phyloP scores from a whole-genome alignment of 352 stramenopile genomes.

The Phytophthora cactorum region DNA sequence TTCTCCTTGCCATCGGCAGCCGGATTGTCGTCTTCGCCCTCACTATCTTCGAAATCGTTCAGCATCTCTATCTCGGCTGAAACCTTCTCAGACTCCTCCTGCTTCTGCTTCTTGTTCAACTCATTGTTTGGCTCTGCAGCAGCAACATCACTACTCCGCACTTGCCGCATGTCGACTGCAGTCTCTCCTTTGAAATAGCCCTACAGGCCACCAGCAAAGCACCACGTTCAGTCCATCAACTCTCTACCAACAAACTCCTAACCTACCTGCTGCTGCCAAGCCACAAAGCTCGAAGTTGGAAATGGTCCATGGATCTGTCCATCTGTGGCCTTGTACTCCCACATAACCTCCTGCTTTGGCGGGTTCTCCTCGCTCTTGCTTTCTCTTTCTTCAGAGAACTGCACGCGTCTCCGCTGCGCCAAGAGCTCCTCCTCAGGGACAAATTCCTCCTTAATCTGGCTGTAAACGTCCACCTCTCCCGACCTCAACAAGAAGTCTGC shows the following conservation, averaged over 20 bases:
- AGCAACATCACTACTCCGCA: constrained; percentile 11
- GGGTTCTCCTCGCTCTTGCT: constrained; percentile 54
- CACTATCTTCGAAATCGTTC: constrained; percentile 88
- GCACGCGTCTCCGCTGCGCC: constrained; percentile 46
- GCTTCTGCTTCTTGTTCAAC: constrained; percentile 31
- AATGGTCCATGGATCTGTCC: constrained; percentile 81
- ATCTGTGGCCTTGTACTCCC: constrained; percentile 81
- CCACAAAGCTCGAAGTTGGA: constrained; percentile 73
- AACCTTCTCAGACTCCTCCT: constrained; percentile 40
- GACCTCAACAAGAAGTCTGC: constrained; percentile 81
- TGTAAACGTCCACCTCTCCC: constrained; percentile 84
- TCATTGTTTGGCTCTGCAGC: constrained; percentile 10
- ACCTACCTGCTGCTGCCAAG: constrained; percentile 77
- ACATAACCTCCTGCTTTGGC: constrained; percentile 56
- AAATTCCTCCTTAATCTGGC: constrained; percentile 85
- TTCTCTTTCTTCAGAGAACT: constrained; percentile 44
- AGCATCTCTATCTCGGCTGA: constrained; percentile 82
- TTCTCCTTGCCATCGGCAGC: constrained; percentile 20
- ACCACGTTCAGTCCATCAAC: neutral
- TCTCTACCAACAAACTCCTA: constrained; percentile 3
- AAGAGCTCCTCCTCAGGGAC: constrained; percentile 65
- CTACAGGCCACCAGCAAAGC: constrained; percentile 28
- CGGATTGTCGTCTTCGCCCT: constrained; percentile 52
- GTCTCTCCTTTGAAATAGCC: constrained; percentile 81
- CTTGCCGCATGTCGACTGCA: constrained; percentile 76